Evolutionary conservation across 495 filamentous ascomycete genomes (phyloP).

Genomic region (Podospora didyma): DNA sequence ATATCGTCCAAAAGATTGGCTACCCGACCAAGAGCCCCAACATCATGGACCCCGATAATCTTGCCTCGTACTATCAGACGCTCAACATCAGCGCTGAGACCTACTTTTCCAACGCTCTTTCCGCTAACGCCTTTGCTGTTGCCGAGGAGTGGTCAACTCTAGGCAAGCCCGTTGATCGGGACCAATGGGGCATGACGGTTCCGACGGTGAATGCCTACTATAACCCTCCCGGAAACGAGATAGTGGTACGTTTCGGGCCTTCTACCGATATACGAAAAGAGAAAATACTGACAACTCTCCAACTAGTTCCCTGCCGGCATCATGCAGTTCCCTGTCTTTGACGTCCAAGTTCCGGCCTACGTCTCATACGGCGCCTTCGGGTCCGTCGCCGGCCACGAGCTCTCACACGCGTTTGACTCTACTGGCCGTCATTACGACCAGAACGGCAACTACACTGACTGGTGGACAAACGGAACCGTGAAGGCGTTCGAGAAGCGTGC

Average conservation of each 20-base stretch:
- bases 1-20: slow-evolving; percentile 71
- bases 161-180: slow-evolving; percentile 57
- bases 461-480: slow-evolving; percentile 63
- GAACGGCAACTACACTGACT: slow-evolving; percentile 61
- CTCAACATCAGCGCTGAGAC: slow-evolving; percentile 48
- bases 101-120: slow-evolving; percentile 59
- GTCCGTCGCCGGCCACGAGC: slow-evolving; percentile 47
- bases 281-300: too few species aligned
- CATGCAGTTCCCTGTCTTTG: slow-evolving; percentile 68
- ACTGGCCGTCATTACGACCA: slow-evolving; percentile 65
- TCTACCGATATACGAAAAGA: too few species aligned
- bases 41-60: slow-evolving; percentile 37
- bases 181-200: slow-evolving; percentile 61
- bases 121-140: slow-evolving; percentile 37
- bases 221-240: slow-evolving; percentile 60
- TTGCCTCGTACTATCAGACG: slow-evolving; percentile 59
- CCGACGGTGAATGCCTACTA: slow-evolving; percentile 62
- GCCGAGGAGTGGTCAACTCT: slow-evolving; percentile 51
- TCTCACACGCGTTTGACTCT: slow-evolving; percentile 72
- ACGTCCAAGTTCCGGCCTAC: slow-evolving; percentile 58
- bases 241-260: too few species aligned
- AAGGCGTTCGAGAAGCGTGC: slow-evolving; percentile 57
- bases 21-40: slow-evolving; percentile 55
- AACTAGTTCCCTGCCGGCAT: slow-evolving; percentile 71
- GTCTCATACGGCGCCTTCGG: slow-evolving; percentile 64